Base-by-base conservation (phyloP, 129 eudicot species). In the Flaveria brownii region DNA sequence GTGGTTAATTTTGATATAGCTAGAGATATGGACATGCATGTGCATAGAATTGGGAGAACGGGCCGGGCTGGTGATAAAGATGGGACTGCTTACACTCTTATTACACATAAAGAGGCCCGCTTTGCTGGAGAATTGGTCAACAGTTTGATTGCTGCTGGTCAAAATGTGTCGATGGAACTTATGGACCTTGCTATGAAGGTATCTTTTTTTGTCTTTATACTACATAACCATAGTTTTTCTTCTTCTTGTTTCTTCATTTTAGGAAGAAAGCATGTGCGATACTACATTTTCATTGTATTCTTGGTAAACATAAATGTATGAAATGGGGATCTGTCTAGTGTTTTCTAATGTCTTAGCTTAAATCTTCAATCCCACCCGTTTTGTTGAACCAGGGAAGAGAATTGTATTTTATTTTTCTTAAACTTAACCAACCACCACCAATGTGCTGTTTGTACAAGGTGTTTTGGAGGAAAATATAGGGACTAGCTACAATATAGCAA, bases 111-210 rank as follows among this genome's bases (percentile, higher is more conserved):
- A 84, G 99, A 94, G 85, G 96, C 97, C 14, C 88, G 97, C 59
- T 94, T 94, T 87, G 97, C 99, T 73, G 97, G 97, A 23, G 99
- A 94, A 51, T 79, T 94, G 81, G 96, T 89, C 26, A 94, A 91
- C 78, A 91, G 96, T 78, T 84, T 94, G 88, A 80, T 94, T 84
- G 97, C 99, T 59, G 99, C 99, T 72, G 99, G 99, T 68, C 99
- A 94, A 83, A 91, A 87, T 71, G 97, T 94, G 62, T 76, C 99
- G 7, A 22, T 71, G 84, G 97, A 94, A 74, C 89, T 94, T 68
- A 94, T 83, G 94, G 99, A 94, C 86, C 97, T 94, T 69, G 99
- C 99, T 68, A 94, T 94, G 99, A 94, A 91, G 99, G 99, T 94
- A 90, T 74, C 57, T 28, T 26, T 64, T 70, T 51, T 5, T 12